Conservation (phyloP, 164 flowering plant genomes). For the Liquidambar formosana region DNA sequence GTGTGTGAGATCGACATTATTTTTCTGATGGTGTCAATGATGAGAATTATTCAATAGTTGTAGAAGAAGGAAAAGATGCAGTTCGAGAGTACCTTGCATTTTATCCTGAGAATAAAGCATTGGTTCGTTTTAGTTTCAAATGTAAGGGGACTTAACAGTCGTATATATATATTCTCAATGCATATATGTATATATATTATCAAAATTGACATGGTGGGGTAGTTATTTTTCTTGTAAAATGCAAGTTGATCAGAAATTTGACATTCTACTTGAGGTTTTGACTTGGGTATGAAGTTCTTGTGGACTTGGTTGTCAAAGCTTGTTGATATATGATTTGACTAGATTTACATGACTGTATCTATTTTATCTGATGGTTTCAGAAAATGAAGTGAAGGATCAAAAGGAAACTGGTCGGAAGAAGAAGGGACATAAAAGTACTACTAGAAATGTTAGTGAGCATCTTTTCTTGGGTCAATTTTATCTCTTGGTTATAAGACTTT, state of each 20-base stretch:
- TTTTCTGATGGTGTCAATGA: conserved; percentile 18
- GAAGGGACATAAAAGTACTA: conserved; percentile 32
- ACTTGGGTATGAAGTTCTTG: background rate
- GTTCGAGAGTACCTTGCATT: no score
- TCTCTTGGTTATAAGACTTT: background rate
- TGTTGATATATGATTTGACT: no score
- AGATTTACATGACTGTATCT: background rate
- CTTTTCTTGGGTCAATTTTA: background rate
- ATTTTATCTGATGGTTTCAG: conserved; percentile 29
- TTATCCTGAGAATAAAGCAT: no score
- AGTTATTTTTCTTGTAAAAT: no score
- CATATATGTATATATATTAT: no score
- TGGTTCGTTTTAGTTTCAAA: no score
- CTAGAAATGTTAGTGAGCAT: conserved; percentile 33
- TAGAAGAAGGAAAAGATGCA: conserved; percentile 43
- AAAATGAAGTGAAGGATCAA: conserved; percentile 41
- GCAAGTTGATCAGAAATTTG: no score
- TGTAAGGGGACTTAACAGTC: no score
- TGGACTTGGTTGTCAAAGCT: background rate
- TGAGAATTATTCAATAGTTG: conserved; percentile 28
- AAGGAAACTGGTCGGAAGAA: conserved; percentile 43
- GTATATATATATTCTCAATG: no score
- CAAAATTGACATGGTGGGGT: no score
- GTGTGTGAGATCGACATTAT: no score
- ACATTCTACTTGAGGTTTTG: background rate